phyloP scores from a whole-genome alignment of 2,329 filamentous ascomycete species.

The Penicillium aurantiogriseum region DNA sequence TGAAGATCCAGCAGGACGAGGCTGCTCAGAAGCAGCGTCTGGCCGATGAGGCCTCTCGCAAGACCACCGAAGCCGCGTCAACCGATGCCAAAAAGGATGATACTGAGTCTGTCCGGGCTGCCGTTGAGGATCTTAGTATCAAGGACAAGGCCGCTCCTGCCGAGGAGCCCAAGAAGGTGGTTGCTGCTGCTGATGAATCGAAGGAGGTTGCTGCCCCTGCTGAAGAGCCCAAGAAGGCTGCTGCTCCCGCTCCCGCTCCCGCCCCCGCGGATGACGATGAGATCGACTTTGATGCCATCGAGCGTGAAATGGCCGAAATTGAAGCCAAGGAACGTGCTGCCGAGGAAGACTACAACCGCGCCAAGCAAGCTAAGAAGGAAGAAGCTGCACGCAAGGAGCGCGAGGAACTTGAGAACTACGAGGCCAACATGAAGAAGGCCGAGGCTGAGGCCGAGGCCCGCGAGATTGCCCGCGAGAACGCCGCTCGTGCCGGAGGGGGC shows the following conservation, averaged over 20 bases:
- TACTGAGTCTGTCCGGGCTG: slow-evolving; percentile 35
- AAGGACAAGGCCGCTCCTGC: slow-evolving; percentile 30
- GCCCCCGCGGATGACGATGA: slow-evolving; percentile 41
- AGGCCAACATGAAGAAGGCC: slow-evolving; percentile 50
- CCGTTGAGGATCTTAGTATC: slow-evolving; percentile 31
- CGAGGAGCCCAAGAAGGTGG: slow-evolving; percentile 22
- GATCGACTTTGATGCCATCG: slow-evolving; percentile 48
- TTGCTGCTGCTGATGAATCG: slow-evolving; percentile 17
- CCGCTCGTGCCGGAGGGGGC: slow-evolving; percentile 36
- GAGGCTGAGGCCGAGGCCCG: slow-evolving; percentile 50
- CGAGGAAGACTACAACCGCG: slow-evolving; percentile 58
- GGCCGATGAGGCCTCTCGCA: slow-evolving; percentile 46
- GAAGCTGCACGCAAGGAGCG: slow-evolving; percentile 47
- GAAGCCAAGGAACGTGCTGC: slow-evolving; percentile 48
- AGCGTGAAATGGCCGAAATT: slow-evolving; percentile 47
- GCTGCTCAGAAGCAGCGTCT: slow-evolving; percentile 48
- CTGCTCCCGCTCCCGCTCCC: slow-evolving; percentile 21
- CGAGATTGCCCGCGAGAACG: slow-evolving; percentile 44
- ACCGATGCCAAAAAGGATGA: slow-evolving; percentile 37
- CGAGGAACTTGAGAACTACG: slow-evolving; percentile 45
- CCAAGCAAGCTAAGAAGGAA: slow-evolving; percentile 74
- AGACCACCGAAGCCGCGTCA: slow-evolving; percentile 44
- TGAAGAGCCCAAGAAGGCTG: slow-evolving; percentile 16
- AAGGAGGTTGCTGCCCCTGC: slow-evolving; percentile 22
- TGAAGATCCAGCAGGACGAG: slow-evolving; percentile 59